A percentile compares a stretch with the other conserved stretches of the same genome.
phyloP scores from a whole-genome alignment of 2,329 filamentous ascomycete genomes.

The Bipolaris bicolor region DNA sequence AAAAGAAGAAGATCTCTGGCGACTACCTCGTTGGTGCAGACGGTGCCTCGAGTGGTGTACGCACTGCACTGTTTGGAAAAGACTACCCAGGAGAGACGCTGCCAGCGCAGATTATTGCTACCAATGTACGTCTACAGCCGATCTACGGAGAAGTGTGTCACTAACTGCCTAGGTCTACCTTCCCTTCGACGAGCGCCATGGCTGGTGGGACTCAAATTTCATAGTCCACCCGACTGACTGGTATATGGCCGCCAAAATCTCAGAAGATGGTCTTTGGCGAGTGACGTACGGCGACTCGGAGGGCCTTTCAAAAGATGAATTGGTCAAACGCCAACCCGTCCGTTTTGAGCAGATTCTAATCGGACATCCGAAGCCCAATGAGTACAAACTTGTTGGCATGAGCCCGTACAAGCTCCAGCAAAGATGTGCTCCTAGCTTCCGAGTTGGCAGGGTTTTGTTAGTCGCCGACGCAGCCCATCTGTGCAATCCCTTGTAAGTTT shows the following conservation, averaged over 20 bases:
- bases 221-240: constrained; percentile 67
- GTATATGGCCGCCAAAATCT: constrained; percentile 67
- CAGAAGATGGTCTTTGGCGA: constrained; percentile 65
- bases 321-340: constrained; percentile 59
- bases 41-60: constrained; percentile 43
- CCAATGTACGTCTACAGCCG: constrained; percentile 57
- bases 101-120: constrained; percentile 66
- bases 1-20: constrained; percentile 33
- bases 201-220: constrained; percentile 64
- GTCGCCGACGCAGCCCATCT: constrained; percentile 68
- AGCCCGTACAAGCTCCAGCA: constrained; percentile 68
- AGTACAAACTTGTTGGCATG: constrained; percentile 64
- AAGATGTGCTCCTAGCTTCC: constrained; percentile 62
- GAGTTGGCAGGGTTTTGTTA: constrained; percentile 63
- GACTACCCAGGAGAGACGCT: constrained; percentile 65
- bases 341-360: constrained; percentile 66
- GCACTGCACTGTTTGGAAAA: constrained; percentile 42
- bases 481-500: constrained; percentile 56
- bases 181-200: constrained; percentile 61
- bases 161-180: constrained; percentile 61
- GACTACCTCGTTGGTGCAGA: constrained; percentile 47
- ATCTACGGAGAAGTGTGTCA: background rate
- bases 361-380: constrained; percentile 62
- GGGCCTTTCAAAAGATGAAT: constrained; percentile 60
- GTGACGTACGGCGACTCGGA: constrained; percentile 67